Conservation (phyloP, 2,329 filamentous ascomycete species). For the Fusarium chuoi region DNA sequence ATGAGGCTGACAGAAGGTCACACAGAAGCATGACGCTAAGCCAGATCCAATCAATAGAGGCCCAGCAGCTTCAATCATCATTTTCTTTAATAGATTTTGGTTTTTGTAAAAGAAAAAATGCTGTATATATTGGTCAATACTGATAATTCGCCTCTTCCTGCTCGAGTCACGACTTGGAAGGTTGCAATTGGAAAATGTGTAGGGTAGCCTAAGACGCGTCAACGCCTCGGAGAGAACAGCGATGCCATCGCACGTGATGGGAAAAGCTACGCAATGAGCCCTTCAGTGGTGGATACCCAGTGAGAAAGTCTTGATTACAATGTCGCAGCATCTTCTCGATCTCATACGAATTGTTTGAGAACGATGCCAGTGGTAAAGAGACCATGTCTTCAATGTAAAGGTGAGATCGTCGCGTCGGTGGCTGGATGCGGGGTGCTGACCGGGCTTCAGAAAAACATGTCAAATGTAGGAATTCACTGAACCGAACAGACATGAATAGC, state of each 20-base stretch:
- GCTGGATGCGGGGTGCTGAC: constrained; percentile 23
- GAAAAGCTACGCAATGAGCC: constrained; percentile 6
- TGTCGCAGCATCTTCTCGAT: neutral
- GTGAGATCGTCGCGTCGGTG: constrained; percentile 19
- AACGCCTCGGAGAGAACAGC: constrained; percentile 36
- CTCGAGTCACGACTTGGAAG: fast-evolving
- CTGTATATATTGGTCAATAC: no score
- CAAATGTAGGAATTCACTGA: constrained; percentile 42
- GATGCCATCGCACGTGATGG: constrained; percentile 30
- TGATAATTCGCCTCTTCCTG: fast-evolving
- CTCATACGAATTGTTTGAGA: neutral
- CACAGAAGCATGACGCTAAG: neutral
- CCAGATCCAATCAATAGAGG: neutral
- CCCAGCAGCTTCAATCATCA: fast-evolving
- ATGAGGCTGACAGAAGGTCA: neutral
- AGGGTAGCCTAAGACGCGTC: constrained; percentile 7
- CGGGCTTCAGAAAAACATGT: constrained; percentile 47
- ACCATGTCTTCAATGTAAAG: constrained; percentile 51
- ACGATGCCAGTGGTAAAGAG: constrained; percentile 49
- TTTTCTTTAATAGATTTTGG: no score
- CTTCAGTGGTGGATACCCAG: constrained; percentile 16
- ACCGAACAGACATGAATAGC: fast-evolving
- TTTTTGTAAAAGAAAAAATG: no score
- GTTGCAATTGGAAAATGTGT: fast-evolving
- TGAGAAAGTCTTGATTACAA: constrained; percentile 9